Evolutionary conservation across 2,329 filamentous ascomycete genomes (phyloP).

Genomic region (Daldinia sp.): DNA sequence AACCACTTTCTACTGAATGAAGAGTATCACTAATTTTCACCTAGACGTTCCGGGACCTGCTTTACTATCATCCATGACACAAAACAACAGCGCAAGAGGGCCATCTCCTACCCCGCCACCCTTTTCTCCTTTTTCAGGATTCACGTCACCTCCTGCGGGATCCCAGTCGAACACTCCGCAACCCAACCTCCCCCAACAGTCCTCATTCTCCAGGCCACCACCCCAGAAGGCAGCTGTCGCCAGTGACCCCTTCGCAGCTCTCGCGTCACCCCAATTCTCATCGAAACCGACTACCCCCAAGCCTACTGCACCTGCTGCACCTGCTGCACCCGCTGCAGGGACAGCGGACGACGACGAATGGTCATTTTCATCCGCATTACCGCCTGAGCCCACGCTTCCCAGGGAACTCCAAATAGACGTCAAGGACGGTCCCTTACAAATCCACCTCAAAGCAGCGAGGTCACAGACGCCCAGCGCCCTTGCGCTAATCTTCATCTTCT

Average conservation of each 20-base stretch:
- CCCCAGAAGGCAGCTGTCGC: slow-evolving; percentile 52
- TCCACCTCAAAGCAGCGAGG: slow-evolving; percentile 79
- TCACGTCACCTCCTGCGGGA: slow-evolving; percentile 61
- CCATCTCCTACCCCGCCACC: slow-evolving; percentile 58
- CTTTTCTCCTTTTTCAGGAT: slow-evolving; percentile 68
- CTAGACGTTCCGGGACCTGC: slow-evolving; percentile 74
- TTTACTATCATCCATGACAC: slow-evolving; percentile 72
- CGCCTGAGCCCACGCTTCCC: slow-evolving; percentile 68
- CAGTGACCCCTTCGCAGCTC: slow-evolving; percentile 66
- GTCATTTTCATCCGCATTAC: slow-evolving; percentile 90
- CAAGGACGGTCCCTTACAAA: slow-evolving; percentile 75
- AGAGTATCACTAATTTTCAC: slow-evolving; percentile 45
- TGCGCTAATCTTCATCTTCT: slow-evolving; percentile 81
- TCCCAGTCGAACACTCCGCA: slow-evolving; percentile 68
- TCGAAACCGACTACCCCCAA: slow-evolving; percentile 55
- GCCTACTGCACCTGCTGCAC: slow-evolving; percentile 47
- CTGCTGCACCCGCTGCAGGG: slow-evolving; percentile 43
- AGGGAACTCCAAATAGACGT: slow-evolving; percentile 74
- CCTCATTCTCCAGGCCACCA: slow-evolving; percentile 59
- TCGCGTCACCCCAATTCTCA: slow-evolving; percentile 57
- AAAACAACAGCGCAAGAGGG: slow-evolving; percentile 68
- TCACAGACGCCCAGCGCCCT: slow-evolving; percentile 69
- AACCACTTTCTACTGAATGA: neutral
- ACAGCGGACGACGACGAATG: slow-evolving; percentile 85
- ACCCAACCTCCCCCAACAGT: slow-evolving; percentile 61